Evolutionary conservation across 495 filamentous ascomycete species (phyloP), one percentile per base, ranked within the genome.

Genomic region (Ascodesmis nigricans): DNA sequence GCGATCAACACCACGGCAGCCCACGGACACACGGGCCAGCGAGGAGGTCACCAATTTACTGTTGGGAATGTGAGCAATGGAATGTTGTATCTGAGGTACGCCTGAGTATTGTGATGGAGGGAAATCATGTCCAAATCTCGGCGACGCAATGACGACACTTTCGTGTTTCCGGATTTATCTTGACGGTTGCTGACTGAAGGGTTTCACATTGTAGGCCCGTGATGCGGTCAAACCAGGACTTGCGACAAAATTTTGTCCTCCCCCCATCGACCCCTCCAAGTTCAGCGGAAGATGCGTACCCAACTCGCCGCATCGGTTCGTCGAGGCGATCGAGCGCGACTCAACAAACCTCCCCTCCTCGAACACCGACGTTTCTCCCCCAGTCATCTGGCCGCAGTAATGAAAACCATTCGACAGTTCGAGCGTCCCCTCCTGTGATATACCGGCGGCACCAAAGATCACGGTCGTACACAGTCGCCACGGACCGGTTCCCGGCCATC

Each of bases 41-140:
- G 59, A 39, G 33, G 48, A 57, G 78, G 73, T 17, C 64, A 78
- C 31, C 76, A 87, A 49, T 95, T 92, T 55, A 78, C 80, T 6
- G 84, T 93, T 36, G 81, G 78, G 16, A 93, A 91, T 58, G 75
- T 95, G 37, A 83, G 82, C 50, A 84, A 87, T 59, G 84, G 84
- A 22, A 73, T 75, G 55, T 82, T 95, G 53, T 95, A 87, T 54
- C 58, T 95, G 39, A 79, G 83, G 84, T 92, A 76, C 52, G 67
- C 51, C 45, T 37, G 10, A 11, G 34, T 39, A 37, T 46, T 25
- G 22, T 16, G 30, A 33, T 35, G 37, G 35, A 38, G 28, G 21
- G 15, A n/a, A 30, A 18, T 21, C 17, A 13, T 17, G 27, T 33
- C 20, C 16, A 38, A 15, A 38, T 35, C 18, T 28, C 15, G 18